Evolutionary conservation across 768 basidiomycete species (phyloP).

Genomic region (Boletus bicolor): DNA sequence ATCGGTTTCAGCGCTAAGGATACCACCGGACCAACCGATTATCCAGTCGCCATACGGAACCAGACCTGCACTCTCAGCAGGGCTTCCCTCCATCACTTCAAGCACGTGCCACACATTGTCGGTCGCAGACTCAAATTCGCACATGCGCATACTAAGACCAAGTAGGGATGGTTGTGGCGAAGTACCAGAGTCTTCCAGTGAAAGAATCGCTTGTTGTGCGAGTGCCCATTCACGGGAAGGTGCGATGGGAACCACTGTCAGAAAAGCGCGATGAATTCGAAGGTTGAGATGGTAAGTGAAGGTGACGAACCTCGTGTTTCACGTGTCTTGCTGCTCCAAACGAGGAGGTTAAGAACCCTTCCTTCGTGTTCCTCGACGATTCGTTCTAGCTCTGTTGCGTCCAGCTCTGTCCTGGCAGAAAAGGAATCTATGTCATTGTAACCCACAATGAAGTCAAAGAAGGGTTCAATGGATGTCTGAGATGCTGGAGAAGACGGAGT

Average conservation of each 20-base stretch:
- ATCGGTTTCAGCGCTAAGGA: conserved; percentile 86
- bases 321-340: conserved; percentile 82
- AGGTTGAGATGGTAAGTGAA: background rate
- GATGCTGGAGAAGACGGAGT: conserved; percentile 88
- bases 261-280: background rate
- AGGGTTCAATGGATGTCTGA: conserved; percentile 79
- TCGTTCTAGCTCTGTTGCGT: conserved; percentile 67
- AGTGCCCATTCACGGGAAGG: conserved; percentile 86
- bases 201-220: conserved; percentile 35
- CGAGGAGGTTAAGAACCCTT: conserved; percentile 60
- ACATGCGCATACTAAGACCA: conserved; percentile 91
- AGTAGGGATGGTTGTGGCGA: conserved; percentile 80
- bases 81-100: conserved; percentile 93
- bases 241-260: conserved; percentile 72
- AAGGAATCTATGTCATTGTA: conserved; percentile 65
- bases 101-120: conserved; percentile 99
- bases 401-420: conserved; percentile 49
- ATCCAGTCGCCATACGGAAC: conserved; percentile 85
- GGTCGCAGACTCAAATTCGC: conserved; percentile 81
- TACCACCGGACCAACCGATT: conserved; percentile 93
- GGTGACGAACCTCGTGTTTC: conserved; percentile 57
- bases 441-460: conserved; percentile 96
- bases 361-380: conserved; percentile 85
- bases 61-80: conserved; percentile 93
- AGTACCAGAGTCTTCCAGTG: conserved; percentile 39